These are phyloP conservation scores for Mycena galericulata DNA, from an alignment of 768 basidiomycete species.

Conservation along the genomic window DNA sequence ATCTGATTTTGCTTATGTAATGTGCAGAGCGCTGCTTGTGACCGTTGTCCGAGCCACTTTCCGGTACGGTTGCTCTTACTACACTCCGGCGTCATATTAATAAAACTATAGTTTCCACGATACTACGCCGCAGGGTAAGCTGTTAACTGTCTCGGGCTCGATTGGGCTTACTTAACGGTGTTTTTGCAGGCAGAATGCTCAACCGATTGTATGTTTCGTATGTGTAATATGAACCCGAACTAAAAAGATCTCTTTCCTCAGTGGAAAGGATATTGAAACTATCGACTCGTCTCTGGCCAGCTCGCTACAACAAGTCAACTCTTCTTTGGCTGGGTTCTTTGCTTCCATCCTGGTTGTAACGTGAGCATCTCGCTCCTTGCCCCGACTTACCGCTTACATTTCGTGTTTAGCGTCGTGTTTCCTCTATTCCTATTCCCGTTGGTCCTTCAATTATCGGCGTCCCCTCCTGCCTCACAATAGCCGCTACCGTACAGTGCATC, in stretches of 20 bases:
- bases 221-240: background rate
- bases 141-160: background rate
- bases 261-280: constrained; percentile 77
- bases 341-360: constrained; percentile 81
- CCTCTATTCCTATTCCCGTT: constrained; percentile 84
- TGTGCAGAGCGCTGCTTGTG: constrained; percentile 64
- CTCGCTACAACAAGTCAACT: constrained; percentile 81
- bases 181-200: constrained; percentile 77
- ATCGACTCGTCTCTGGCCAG: constrained; percentile 81
- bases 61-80: constrained; percentile 64
- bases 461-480: constrained; percentile 78
- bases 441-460: constrained; percentile 46
- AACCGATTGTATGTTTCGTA: constrained; percentile 69
- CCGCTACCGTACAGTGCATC: constrained; percentile 50
- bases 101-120: constrained; percentile 44
- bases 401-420: constrained; percentile 68
- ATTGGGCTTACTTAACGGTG: background rate
- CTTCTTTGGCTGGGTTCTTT: constrained; percentile 80
- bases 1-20: too few species aligned
- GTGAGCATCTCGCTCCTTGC: constrained; percentile 53
- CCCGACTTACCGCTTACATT: background rate
- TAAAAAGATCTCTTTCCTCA: background rate
- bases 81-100: background rate
- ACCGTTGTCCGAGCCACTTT: constrained; percentile 86
- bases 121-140: constrained; percentile 79